Evolutionary conservation across 208 protist genomes (phyloP).

Genomic region (Leishmania gerbilli): DNA sequence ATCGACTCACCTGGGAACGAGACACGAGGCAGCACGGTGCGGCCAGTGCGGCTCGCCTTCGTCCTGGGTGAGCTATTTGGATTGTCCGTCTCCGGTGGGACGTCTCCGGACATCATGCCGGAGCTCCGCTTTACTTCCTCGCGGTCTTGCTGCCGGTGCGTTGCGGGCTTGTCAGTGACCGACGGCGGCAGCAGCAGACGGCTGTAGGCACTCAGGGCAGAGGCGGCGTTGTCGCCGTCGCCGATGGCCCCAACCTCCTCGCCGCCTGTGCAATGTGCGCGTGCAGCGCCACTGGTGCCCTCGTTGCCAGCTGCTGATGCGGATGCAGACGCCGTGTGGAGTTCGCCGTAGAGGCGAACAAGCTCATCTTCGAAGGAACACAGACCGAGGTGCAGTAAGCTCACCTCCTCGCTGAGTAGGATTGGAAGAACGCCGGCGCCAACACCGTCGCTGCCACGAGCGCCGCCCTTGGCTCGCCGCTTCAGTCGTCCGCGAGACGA

Average conservation of each 20-base stretch:
- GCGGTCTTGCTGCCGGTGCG: conserved; percentile 1
- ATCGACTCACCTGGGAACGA: not conserved
- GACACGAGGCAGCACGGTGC: not conserved
- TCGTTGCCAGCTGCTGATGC: not conserved
- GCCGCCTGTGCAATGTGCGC: not conserved
- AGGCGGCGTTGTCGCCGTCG: conserved; percentile 1
- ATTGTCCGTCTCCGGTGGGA: not conserved
- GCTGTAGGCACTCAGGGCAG: conserved; percentile 24
- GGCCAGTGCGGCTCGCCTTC: not conserved
- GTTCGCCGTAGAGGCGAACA: conserved; percentile 41
- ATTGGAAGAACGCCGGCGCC: conserved; percentile 36
- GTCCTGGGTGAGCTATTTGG: not conserved
- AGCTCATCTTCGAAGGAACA: conserved; percentile 78
- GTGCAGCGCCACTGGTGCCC: not conserved
- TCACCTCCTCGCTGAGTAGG: conserved; percentile 71
- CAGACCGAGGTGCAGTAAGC: conserved; percentile 76
- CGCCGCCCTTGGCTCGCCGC: not conserved
- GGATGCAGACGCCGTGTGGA: conserved; percentile 9
- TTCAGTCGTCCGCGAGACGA: not conserved
- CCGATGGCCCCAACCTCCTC: not conserved
- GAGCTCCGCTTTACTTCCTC: not conserved
- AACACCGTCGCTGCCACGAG: not conserved
- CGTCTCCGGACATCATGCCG: too few relatives aligned
- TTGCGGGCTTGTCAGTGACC: conserved; percentile 9
- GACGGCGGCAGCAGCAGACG: conserved; percentile 29